Evolutionary conservation across 306 rosid genomes (phyloP).

Genomic region (Luffa acutangula): DNA sequence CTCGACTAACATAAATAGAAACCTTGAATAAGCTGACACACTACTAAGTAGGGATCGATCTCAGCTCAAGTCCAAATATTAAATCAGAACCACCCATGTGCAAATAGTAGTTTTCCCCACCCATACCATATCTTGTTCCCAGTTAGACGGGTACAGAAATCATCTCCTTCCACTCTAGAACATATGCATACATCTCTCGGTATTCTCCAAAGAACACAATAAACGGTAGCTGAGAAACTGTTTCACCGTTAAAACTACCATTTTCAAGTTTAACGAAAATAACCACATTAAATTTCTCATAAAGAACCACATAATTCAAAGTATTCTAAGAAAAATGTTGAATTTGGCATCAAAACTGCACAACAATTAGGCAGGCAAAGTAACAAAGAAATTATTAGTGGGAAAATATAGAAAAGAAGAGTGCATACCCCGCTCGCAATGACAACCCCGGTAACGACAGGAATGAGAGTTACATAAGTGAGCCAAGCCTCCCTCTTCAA

Average conservation of each 20-base stretch:
- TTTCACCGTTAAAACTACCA: neutral
- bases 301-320: neutral
- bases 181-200: neutral
- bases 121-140: neutral
- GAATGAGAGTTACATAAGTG: constrained; percentile 15
- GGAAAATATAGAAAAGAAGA: neutral
- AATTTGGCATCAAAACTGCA: neutral
- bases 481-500: constrained; percentile 22
- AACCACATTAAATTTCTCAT: neutral
- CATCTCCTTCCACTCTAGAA: neutral
- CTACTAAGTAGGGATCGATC: neutral
- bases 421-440: constrained; percentile 18
- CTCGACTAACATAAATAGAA: neutral
- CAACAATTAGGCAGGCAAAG: neutral
- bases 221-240: neutral
- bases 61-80: constrained; percentile 4
- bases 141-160: neutral
- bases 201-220: neutral
- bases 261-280: neutral
- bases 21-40: neutral
- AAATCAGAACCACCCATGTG: neutral
- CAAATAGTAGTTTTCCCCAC: neutral
- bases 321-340: neutral
- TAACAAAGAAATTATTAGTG: neutral
- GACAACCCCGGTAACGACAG: constrained; percentile 18